Percentiles rank a stretch among this genome's conserved stretches.
Evolutionary conservation across 768 basidiomycete genomes (phyloP).

Genomic region (Boletellus emodensis): DNA sequence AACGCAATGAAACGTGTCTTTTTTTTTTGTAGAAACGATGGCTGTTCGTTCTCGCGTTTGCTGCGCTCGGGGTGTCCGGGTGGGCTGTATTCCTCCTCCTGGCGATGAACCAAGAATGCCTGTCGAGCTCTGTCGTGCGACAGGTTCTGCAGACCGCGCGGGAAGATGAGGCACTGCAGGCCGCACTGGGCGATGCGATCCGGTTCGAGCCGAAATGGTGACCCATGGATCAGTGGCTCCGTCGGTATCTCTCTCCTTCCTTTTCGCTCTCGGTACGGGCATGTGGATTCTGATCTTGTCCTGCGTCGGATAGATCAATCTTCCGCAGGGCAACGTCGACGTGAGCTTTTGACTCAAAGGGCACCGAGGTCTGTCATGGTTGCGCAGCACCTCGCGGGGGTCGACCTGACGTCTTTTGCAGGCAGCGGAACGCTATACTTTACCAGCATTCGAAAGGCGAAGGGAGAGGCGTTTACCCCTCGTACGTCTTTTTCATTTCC

Average conservation of each 20-base stretch:
- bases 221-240: constrained; percentile 65
- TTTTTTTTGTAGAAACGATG: constrained; percentile 40
- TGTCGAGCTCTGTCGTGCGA: constrained; percentile 70
- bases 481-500: constrained; percentile 34
- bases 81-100: constrained; percentile 70
- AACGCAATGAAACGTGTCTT: no score
- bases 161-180: constrained; percentile 46
- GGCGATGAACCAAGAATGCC: constrained; percentile 72
- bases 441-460: constrained; percentile 75
- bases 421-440: constrained; percentile 80
- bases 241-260: constrained; percentile 42
- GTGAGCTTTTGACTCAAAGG: constrained; percentile 74
- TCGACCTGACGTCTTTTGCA: constrained; percentile 20
- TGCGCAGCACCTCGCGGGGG: neutral
- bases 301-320: constrained; percentile 51
- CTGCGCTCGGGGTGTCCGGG: constrained; percentile 49
- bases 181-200: constrained; percentile 56
- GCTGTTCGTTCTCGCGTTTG: constrained; percentile 52
- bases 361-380: constrained; percentile 48
- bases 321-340: constrained; percentile 73
- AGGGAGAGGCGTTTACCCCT: constrained; percentile 65
- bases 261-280: neutral
- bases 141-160: constrained; percentile 60
- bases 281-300: neutral
- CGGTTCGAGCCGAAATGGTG: constrained; percentile 44